Evolutionary conservation across 495 filamentous ascomycete genomes (phyloP).

Genomic region (Talaromyces stipitatus): DNA sequence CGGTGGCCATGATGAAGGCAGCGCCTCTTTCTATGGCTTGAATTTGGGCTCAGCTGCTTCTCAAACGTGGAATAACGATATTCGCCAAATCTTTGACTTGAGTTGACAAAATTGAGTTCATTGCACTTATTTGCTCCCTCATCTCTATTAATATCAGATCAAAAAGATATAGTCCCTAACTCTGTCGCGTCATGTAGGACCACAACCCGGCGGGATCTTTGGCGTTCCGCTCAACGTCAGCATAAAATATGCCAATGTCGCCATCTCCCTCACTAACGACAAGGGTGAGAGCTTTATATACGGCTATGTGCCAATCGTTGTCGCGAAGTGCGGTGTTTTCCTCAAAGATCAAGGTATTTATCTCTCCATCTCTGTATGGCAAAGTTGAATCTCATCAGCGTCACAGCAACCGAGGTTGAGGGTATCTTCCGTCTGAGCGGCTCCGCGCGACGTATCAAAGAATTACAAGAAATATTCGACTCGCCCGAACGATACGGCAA

Average conservation of each 20-base stretch:
- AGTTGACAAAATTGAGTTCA: not conserved
- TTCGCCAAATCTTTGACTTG: not conserved
- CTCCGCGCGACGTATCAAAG: constrained; percentile 97
- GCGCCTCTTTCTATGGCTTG: no score
- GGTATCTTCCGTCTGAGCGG: constrained; percentile 96
- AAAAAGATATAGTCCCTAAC: not conserved
- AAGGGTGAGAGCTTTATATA: constrained; percentile 94
- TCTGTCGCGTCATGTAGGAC: not conserved
- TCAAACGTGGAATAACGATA: not conserved
- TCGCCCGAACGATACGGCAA: constrained; percentile 96
- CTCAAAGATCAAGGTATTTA: constrained; percentile 92
- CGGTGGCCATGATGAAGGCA: not conserved
- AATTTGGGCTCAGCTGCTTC: no score
- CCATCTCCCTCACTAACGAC: constrained; percentile 88
- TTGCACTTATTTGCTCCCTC: not conserved
- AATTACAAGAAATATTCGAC: constrained; percentile 84
- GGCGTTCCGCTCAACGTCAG: constrained; percentile 89
- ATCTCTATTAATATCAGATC: constrained; percentile 8
- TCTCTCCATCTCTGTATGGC: not conserved
- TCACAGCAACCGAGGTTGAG: constrained; percentile 83
- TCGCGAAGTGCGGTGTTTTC: constrained; percentile 97
- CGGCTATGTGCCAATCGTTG: constrained; percentile 97
- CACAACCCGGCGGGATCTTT: constrained; percentile 60
- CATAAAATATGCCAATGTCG: constrained; percentile 97
- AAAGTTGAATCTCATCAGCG: not conserved